Percentiles rank a stretch among this genome's conserved stretches.
phyloP scores from a whole-genome alignment of 805 yeast species.

The Candida takata region DNA sequence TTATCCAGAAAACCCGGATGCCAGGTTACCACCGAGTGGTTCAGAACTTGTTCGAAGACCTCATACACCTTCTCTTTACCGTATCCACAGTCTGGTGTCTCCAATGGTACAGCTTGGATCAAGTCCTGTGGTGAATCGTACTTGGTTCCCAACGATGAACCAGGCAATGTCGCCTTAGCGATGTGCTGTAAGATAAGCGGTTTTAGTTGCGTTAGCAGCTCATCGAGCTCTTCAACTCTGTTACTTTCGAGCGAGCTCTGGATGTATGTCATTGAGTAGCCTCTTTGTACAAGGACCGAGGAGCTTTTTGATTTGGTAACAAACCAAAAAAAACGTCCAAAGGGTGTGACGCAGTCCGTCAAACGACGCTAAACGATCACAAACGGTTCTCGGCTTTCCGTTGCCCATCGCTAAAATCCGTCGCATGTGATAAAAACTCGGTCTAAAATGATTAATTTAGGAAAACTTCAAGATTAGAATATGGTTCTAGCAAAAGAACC shows the following conservation, averaged over 20 bases:
- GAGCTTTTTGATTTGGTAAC: no score
- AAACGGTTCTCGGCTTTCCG: no score
- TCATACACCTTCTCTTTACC: slow-evolving; percentile 37
- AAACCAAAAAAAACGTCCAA: no score
- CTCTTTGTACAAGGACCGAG: no score
- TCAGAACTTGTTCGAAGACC: slow-evolving; percentile 48
- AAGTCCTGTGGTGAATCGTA: slow-evolving; percentile 43
- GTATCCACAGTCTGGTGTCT: slow-evolving; percentile 32
- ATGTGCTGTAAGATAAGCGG: slow-evolving; percentile 49
- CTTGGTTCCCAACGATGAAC: slow-evolving; percentile 43
- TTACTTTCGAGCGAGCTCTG: slow-evolving; percentile 33
- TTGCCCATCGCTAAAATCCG: no score
- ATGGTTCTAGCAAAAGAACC: no score
- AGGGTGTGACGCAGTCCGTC: no score
- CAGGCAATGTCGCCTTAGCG: slow-evolving; percentile 37
- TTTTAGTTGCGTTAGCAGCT: slow-evolving; percentile 42
- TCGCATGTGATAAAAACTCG: no score
- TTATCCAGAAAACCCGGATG: slow-evolving; percentile 81
- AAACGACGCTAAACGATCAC: no score
- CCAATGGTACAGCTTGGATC: slow-evolving; percentile 28
- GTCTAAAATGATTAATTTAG: no score
- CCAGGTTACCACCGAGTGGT: slow-evolving; percentile 78
- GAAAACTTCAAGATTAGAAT: no score
- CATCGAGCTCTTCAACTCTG: slow-evolving; percentile 51
- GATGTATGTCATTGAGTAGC: no score